These are phyloP conservation scores for Magnusiomyces magnusii DNA, from an alignment of 1,139 yeast genomes.

Conservation along the genomic window DNA sequence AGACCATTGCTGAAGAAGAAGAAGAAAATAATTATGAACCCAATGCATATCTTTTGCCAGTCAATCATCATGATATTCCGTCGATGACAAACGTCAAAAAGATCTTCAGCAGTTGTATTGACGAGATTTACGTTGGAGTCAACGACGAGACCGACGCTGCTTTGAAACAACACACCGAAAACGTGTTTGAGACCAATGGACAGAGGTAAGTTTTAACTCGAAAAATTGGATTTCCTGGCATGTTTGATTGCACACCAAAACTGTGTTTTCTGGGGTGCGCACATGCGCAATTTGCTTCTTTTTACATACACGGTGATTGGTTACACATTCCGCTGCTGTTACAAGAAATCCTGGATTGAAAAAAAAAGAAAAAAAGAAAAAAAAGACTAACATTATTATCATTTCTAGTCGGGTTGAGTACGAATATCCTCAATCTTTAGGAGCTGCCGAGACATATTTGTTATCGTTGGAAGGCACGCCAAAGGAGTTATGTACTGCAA, in stretches of 20 bases:
- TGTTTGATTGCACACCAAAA: too few species aligned
- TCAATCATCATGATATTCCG: background rate
- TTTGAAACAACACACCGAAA: conserved; percentile 4
- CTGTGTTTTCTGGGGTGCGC: too few species aligned
- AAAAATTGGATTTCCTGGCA: background rate
- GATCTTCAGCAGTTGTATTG: background rate
- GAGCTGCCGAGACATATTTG: conserved; percentile 1
- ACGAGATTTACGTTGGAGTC: conserved; percentile 1
- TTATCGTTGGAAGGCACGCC: conserved; percentile 1
- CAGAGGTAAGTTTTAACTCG: background rate
- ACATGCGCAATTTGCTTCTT: background rate
- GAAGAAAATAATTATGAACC: background rate
- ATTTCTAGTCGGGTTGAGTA: conserved; percentile 1
- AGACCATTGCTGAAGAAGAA: background rate
- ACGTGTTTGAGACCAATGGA: background rate
- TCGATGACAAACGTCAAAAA: background rate
- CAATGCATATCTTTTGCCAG: background rate
- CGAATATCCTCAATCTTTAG: background rate
- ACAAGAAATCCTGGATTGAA: too few species aligned
- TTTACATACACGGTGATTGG: too few species aligned
- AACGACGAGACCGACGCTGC: conserved; percentile 1
- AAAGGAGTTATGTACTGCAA: background rate
- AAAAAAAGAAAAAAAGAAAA: too few species aligned
- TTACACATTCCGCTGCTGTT: background rate
- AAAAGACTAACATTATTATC: too few species aligned